phyloP scores from a whole-genome alignment of 306 rosid genomes.

The Trifolium subterraneum region DNA sequence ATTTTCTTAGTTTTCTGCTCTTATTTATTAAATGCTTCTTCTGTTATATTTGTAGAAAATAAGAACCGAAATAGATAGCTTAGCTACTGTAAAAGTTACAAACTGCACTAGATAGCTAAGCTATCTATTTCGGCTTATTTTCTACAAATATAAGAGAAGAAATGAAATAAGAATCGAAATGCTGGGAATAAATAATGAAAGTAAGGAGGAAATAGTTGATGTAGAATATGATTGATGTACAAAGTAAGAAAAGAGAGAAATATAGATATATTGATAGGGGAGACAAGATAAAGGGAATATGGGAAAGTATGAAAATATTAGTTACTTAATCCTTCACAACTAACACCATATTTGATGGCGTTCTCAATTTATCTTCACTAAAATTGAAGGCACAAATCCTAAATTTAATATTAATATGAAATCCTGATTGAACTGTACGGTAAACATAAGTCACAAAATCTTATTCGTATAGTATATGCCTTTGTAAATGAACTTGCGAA shows the following conservation, averaged over 20 bases:
- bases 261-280: not conserved
- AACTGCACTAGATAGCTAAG: constrained; percentile 20
- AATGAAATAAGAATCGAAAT: too few relatives aligned
- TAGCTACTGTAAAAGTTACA: constrained; percentile 5
- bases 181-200: constrained; percentile 33
- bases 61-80: constrained; percentile 30
- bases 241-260: not conserved
- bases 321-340: constrained; percentile 30
- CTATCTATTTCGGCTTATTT: too few relatives aligned
- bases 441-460: not conserved
- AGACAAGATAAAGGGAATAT: constrained; percentile 15
- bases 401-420: constrained; percentile 17
- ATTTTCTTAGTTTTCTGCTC: constrained; percentile 3
- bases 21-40: constrained; percentile 20
- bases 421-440: constrained; percentile 10
- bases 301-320: constrained; percentile 6
- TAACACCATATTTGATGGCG: constrained; percentile 25
- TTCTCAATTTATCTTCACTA: constrained; percentile 28
- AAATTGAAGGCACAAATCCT: constrained; percentile 16
- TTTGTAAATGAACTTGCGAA: constrained; percentile 11
- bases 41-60: constrained; percentile 25
- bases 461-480: not conserved
- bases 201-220: constrained; percentile 11
- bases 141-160: too few relatives aligned
- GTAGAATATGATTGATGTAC: constrained; percentile 31